A percentile compares a stretch with the other conserved stretches of the same genome.
These are phyloP conservation scores for Olyra latifolia DNA, from an alignment of 176 grass and related monocot species.

Conservation along the genomic window DNA sequence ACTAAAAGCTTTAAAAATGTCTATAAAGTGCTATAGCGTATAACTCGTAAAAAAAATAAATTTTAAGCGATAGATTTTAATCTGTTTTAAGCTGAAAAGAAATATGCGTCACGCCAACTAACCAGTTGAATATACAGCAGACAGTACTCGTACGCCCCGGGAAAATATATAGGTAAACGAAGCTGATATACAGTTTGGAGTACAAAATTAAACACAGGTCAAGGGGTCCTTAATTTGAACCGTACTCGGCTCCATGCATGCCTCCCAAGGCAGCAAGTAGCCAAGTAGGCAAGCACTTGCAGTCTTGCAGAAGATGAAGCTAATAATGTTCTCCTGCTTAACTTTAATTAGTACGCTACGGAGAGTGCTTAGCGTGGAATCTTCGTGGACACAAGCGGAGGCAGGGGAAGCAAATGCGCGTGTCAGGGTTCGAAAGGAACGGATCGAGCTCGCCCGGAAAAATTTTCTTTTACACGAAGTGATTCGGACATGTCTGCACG, in stretches of 20 bases:
- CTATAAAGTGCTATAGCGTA: too few species aligned
- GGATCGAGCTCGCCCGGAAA: not conserved
- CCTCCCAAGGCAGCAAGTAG: not conserved
- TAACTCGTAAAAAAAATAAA: too few species aligned
- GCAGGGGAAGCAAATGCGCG: conserved; percentile 29
- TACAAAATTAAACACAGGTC: not conserved
- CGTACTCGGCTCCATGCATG: not conserved
- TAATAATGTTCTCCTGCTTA: not conserved
- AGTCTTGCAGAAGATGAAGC: not conserved
- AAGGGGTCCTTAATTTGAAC: not conserved
- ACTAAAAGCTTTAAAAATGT: too few species aligned
- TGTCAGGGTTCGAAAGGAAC: conserved; percentile 4
- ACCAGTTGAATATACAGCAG: not conserved
- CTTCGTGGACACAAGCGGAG: conserved; percentile 26
- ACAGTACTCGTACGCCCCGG: not conserved
- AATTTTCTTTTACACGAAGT: not conserved
- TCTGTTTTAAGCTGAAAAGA: too few species aligned
- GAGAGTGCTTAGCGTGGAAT: conserved; percentile 16
- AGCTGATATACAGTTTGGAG: not conserved
- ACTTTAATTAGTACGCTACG: not conserved
- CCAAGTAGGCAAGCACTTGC: not conserved
- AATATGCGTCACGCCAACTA: too few species aligned
- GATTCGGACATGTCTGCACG: not conserved
- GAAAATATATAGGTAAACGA: not conserved
- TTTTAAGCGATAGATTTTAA: too few species aligned